Evolutionary conservation across 2,329 filamentous ascomycete species (phyloP).

Genomic region (Sporothrix brunneoviolacea): DNA sequence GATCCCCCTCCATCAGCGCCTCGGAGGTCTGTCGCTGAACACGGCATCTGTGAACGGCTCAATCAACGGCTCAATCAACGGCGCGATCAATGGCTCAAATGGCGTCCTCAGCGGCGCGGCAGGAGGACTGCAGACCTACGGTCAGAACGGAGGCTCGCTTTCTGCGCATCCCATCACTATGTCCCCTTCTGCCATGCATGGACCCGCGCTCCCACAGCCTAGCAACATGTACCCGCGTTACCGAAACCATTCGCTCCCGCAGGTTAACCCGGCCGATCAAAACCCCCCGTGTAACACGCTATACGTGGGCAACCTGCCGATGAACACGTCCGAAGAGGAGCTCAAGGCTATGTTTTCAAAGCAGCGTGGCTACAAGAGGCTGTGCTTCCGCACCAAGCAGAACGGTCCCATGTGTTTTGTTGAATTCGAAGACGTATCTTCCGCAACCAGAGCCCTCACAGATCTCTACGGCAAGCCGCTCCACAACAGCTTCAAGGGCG

Average conservation of each 20-base stretch:
- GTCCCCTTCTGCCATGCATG: constrained; percentile 49
- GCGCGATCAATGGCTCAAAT: no score
- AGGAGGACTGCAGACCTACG: constrained; percentile 45
- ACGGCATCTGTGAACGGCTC: constrained; percentile 51
- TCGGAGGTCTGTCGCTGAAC: constrained; percentile 65
- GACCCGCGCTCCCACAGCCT: constrained; percentile 21
- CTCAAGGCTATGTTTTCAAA: constrained; percentile 89
- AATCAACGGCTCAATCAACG: background rate
- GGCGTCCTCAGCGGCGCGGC: background rate
- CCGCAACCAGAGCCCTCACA: constrained; percentile 83
- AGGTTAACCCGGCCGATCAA: constrained; percentile 89
- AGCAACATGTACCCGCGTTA: constrained; percentile 39
- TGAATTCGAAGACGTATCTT: constrained; percentile 90
- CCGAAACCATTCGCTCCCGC: constrained; percentile 62
- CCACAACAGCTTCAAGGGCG: constrained; percentile 89
- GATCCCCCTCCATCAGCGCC: constrained; percentile 56
- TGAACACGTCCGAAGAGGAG: constrained; percentile 91
- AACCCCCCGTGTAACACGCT: constrained; percentile 97
- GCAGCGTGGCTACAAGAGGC: constrained; percentile 87
- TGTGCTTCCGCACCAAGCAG: constrained; percentile 90
- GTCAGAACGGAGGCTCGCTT: constrained; percentile 29
- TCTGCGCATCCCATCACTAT: constrained; percentile 42
- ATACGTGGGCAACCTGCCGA: constrained; percentile 93
- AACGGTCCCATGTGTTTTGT: constrained; percentile 99
- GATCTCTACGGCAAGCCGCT: constrained; percentile 82